These are phyloP conservation scores for Mychonastes homosphaera DNA, from an alignment of 139 green algal genomes.

Conservation along the genomic window DNA sequence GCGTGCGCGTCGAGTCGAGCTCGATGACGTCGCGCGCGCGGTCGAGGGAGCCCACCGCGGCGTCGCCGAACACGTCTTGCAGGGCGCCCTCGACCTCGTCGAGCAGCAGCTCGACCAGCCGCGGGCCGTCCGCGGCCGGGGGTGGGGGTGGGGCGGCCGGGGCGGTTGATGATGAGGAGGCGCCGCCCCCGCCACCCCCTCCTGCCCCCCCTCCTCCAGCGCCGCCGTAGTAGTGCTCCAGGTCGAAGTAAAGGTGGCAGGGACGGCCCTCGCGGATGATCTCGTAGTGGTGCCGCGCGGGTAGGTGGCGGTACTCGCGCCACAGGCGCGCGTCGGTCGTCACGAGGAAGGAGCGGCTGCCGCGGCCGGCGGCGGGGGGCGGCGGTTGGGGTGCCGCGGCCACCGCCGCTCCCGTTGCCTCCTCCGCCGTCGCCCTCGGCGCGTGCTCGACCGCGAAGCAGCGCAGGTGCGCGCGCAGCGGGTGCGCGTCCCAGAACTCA, in stretches of 20 bases:
- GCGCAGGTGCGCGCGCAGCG: conserved; percentile 10
- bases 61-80: neutral
- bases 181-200: neutral
- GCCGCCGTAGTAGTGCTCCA: too few relatives aligned
- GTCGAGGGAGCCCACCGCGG: neutral
- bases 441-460: conserved; percentile 8
- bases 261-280: conserved; percentile 55
- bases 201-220: too few relatives aligned
- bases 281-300: conserved; percentile 38
- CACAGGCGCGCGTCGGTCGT: conserved; percentile 8
- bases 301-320: neutral
- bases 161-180: too few relatives aligned
- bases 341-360: conserved; percentile 12
- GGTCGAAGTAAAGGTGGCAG: conserved; percentile 67
- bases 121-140: conserved; percentile 38
- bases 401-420: neutral
- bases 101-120: conserved; percentile 48
- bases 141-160: too few relatives aligned
- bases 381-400: too few relatives aligned
- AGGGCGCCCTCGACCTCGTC: conserved; percentile 15
- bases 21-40: conserved; percentile 33
- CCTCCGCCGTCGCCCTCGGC: neutral
- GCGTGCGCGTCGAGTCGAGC: conserved; percentile 54
- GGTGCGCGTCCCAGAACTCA: conserved; percentile 29
- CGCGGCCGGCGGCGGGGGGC: neutral